Percentiles rank a stretch among this genome's conserved stretches.
Evolutionary conservation across 208 protist species (phyloP).

Genomic region (Leishmania lainsoni): DNA sequence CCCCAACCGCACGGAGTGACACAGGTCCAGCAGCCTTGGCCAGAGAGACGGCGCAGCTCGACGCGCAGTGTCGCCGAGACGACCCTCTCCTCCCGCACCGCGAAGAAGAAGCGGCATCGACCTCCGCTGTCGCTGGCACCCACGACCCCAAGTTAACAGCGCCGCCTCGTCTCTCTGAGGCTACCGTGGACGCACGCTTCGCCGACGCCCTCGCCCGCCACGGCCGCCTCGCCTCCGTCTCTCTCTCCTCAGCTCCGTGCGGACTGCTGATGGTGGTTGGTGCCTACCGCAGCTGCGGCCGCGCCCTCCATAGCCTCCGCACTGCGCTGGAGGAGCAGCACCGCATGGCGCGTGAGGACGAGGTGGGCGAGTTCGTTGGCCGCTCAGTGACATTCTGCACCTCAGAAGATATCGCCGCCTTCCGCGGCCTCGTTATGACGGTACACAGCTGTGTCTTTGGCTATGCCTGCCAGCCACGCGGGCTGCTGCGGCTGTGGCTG

Average conservation of each 20-base stretch:
- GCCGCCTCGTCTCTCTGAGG: background rate
- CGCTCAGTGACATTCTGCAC: slow-evolving; percentile 68
- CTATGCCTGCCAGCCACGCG: slow-evolving; percentile 41
- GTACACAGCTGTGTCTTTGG: slow-evolving; percentile 71
- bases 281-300: slow-evolving; percentile 53
- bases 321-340: slow-evolving; percentile 56
- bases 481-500: slow-evolving; percentile 74
- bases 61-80: slow-evolving; percentile 9
- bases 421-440: slow-evolving; percentile 49
- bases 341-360: slow-evolving; percentile 41
- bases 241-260: slow-evolving; percentile 39
- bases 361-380: slow-evolving; percentile 44
- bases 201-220: slow-evolving; percentile 16
- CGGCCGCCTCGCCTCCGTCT: slow-evolving; percentile 9
- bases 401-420: slow-evolving; percentile 46
- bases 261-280: slow-evolving; percentile 60
- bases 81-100: background rate
- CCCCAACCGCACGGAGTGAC: background rate
- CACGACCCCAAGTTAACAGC: background rate
- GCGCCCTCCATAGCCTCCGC: slow-evolving; percentile 45
- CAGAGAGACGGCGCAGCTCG: background rate
- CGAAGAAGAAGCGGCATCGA: background rate
- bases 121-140: background rate
- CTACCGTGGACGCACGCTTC: slow-evolving; percentile 7
- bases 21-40: background rate